Conservation (phyloP, 495 filamentous ascomycete species). For the Podospora pseudopauciseta region DNA sequence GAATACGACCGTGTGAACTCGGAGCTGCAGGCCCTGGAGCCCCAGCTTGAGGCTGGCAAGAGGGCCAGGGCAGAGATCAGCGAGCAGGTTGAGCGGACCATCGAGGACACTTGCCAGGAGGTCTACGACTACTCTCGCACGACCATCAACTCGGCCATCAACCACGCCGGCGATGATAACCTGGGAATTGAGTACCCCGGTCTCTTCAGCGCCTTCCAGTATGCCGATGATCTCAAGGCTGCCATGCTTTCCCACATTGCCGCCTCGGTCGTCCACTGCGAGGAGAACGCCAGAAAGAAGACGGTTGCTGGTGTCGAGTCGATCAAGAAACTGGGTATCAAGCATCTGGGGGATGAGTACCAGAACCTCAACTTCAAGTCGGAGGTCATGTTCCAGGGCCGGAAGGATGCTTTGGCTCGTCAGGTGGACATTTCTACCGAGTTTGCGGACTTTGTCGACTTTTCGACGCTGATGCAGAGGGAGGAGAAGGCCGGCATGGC, state of each 20-base stretch:
- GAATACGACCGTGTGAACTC: constrained; percentile 81
- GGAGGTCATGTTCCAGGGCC: constrained; percentile 87
- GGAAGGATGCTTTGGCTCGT: constrained; percentile 72
- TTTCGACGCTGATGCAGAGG: constrained; percentile 72
- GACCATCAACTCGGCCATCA: constrained; percentile 66
- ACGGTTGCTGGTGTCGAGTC: constrained; percentile 78
- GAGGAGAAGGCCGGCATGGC: constrained; percentile 96
- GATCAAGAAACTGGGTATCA: constrained; percentile 81
- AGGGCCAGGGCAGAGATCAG: constrained; percentile 77
- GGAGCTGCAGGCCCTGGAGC: constrained; percentile 78
- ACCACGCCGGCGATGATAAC: constrained; percentile 67
- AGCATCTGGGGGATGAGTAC: constrained; percentile 86
- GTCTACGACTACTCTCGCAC: constrained; percentile 79
- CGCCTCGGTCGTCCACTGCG: constrained; percentile 68
- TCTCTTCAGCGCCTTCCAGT: constrained; percentile 78
- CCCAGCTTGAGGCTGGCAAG: constrained; percentile 76
- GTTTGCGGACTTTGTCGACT: constrained; percentile 88
- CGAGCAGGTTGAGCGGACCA: constrained; percentile 73
- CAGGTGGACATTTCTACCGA: constrained; percentile 86
- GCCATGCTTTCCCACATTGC: constrained; percentile 89
- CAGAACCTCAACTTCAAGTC: constrained; percentile 77
- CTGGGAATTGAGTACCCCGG: constrained; percentile 84
- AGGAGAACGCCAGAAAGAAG: constrained; percentile 75
- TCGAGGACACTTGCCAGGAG: constrained; percentile 79
- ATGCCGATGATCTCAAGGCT: constrained; percentile 86